Percentiles rank a stretch among this genome's conserved stretches.
These are phyloP conservation scores for Vararia minispora DNA, from an alignment of 768 basidiomycete genomes.

Conservation along the genomic window DNA sequence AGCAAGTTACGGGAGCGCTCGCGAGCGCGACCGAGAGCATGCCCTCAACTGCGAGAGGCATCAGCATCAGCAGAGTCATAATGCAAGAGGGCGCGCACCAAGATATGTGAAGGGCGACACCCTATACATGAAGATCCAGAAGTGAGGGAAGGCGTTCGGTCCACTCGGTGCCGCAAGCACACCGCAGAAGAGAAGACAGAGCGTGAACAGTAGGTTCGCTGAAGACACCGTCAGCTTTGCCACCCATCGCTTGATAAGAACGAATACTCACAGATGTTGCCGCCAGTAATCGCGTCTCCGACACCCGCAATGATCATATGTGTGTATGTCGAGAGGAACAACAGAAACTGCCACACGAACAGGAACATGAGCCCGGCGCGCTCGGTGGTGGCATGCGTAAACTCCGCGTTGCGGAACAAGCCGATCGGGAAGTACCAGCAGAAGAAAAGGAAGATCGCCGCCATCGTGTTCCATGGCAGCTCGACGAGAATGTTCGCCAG, in stretches of 20 bases:
- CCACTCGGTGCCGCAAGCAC: too few species aligned
- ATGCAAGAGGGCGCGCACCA: too few species aligned
- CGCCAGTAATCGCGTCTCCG: not conserved
- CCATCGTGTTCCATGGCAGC: slow-evolving; percentile 50
- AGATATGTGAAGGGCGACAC: slow-evolving; percentile 45
- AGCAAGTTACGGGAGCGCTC: slow-evolving; percentile 33
- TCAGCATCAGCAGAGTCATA: too few species aligned
- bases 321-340: slow-evolving; percentile 39
- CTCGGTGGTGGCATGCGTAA: slow-evolving; percentile 20
- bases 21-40: slow-evolving; percentile 32
- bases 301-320: not conserved
- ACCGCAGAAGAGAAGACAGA: not conserved
- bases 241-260: too few species aligned
- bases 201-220: not conserved
- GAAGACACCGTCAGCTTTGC: too few species aligned
- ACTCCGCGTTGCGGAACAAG: slow-evolving; percentile 19
- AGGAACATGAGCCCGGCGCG: slow-evolving; percentile 51
- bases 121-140: slow-evolving; percentile 60
- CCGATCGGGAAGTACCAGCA: slow-evolving; percentile 69
- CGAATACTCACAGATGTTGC: too few species aligned
- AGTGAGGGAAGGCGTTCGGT: slow-evolving; percentile 13
- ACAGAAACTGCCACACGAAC: slow-evolving; percentile 40
- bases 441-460: slow-evolving; percentile 47
- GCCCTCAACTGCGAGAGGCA: too few species aligned
- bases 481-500: slow-evolving; percentile 46